These are phyloP conservation scores for Aspergillus asperescens DNA, from an alignment of 495 filamentous ascomycete species.

Conservation along the genomic window DNA sequence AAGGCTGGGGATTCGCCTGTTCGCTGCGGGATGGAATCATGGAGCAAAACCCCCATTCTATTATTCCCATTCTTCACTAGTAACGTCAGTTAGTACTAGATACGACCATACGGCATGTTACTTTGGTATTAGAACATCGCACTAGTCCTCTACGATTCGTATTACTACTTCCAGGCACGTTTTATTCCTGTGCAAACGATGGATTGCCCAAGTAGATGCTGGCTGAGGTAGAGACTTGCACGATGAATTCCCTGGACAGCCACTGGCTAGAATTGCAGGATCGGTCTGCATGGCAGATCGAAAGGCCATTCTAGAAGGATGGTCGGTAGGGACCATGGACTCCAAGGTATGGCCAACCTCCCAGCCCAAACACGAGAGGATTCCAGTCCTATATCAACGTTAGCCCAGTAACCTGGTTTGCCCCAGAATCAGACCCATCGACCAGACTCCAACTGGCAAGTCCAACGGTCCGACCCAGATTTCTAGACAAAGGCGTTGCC, in stretches of 20 bases:
- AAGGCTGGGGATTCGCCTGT: neutral
- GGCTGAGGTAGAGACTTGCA: neutral
- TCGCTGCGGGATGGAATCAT: constrained; percentile 4
- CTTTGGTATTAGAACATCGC: neutral
- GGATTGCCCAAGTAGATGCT: neutral
- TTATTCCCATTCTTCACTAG: neutral
- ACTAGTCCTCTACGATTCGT: constrained; percentile 2
- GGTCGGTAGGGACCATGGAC: constrained; percentile 3
- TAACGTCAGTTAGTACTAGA: neutral
- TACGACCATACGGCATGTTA: neutral
- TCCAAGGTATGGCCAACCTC: too few relatives aligned
- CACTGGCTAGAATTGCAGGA: constrained; percentile 8
- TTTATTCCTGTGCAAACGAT: neutral
- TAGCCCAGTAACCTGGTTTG: constrained; percentile 10
- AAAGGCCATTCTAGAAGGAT: constrained; percentile 23
- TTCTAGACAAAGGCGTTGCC: neutral
- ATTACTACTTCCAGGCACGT: neutral
- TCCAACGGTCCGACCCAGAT: constrained; percentile 6
- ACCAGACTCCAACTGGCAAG: neutral
- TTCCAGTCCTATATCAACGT: neutral
- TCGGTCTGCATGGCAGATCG: constrained; percentile 21
- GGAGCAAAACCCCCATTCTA: constrained; percentile 1
- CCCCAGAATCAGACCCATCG: constrained; percentile 13
- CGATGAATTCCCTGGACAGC: constrained; percentile 15
- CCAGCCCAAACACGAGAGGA: too few relatives aligned